Percentiles rank a stretch among this genome's conserved stretches.
These are phyloP conservation scores for Oehlia diaphana DNA, from an alignment of 192 early-diverging fungal genomes.

Conservation along the genomic window DNA sequence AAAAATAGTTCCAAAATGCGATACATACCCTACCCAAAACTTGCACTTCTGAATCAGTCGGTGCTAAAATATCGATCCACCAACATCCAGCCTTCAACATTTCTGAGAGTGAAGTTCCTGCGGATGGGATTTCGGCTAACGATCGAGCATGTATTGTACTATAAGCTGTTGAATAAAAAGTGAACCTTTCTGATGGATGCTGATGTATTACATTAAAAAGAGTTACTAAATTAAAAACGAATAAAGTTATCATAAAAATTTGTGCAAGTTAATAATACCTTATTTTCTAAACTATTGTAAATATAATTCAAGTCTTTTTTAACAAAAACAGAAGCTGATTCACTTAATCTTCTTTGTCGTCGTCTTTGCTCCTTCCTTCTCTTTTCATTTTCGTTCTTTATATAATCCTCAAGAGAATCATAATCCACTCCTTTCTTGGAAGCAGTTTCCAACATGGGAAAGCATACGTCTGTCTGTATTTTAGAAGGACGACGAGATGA, in stretches of 20 bases:
- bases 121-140: conserved; percentile 32
- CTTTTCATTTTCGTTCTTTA: conserved; percentile 28
- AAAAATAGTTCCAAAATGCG: not conserved
- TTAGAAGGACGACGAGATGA: not conserved
- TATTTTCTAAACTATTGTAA: conserved; percentile 6
- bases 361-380: conserved; percentile 14
- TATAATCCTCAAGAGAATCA: conserved; percentile 38
- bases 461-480: conserved; percentile 20
- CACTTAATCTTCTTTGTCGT: conserved; percentile 27
- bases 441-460: conserved; percentile 21
- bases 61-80: conserved; percentile 69
- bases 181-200: conserved; percentile 35
- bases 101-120: conserved; percentile 35
- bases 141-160: conserved; percentile 40
- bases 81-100: conserved; percentile 57
- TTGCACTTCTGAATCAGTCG: conserved; percentile 58
- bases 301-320: not conserved
- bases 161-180: conserved; percentile 39
- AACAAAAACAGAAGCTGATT: conserved; percentile 15
- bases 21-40: conserved; percentile 52
- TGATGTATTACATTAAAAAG: conserved; percentile 15
- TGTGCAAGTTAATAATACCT: conserved; percentile 13
- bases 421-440: conserved; percentile 38
- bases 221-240: not conserved
- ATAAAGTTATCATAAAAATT: not conserved